These are phyloP conservation scores for Chytriomyces confervae DNA, from an alignment of 192 early-diverging fungal genomes.

Conservation along the genomic window DNA sequence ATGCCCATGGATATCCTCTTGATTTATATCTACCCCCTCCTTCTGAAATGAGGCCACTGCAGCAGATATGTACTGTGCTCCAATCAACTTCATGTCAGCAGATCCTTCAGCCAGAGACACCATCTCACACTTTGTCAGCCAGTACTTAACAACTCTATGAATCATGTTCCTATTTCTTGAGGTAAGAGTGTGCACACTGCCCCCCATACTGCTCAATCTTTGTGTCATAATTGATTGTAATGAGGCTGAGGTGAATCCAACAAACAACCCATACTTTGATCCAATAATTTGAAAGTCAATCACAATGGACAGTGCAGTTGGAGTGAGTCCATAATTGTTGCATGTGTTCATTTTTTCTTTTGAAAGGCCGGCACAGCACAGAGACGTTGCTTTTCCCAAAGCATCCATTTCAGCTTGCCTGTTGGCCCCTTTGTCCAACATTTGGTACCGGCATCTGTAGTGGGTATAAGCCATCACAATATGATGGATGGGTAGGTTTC, in stretches of 20 bases:
- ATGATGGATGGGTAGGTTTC: not conserved
- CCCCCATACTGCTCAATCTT: not conserved
- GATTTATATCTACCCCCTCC: conserved; percentile 9
- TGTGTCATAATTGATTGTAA: not conserved
- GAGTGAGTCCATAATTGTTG: not conserved
- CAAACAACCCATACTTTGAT: not conserved
- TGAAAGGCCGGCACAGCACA: no score
- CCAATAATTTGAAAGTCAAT: not conserved
- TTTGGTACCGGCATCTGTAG: not conserved
- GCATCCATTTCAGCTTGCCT: not conserved
- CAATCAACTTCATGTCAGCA: not conserved
- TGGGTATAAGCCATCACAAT: not conserved
- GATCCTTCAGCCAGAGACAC: not conserved
- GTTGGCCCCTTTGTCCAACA: not conserved
- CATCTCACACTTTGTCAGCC: not conserved
- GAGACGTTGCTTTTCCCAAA: no score
- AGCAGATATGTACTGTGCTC: not conserved
- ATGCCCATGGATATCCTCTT: not conserved
- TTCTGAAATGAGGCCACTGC: not conserved
- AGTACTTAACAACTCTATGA: conserved; percentile 14
- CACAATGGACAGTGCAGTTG: not conserved
- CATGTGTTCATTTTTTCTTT: not conserved
- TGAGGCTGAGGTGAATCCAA: not conserved
- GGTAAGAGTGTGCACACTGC: not conserved
- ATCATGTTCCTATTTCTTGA: not conserved